Base-by-base conservation (phyloP, 306 rosid species). In the Corylus americana region DNA sequence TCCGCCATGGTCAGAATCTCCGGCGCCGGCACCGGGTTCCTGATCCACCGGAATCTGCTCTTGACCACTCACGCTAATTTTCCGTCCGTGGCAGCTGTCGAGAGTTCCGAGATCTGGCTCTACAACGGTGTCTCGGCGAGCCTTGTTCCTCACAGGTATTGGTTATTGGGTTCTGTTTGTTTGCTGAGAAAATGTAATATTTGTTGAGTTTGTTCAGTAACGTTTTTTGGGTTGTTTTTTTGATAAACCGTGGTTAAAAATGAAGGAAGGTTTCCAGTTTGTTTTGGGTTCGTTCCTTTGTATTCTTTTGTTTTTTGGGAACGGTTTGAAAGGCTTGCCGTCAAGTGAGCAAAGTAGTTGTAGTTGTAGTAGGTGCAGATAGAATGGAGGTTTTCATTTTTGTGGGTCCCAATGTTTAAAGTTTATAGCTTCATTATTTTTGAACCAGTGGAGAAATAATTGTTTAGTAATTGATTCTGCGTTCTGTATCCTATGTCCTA, bases 11-110 rank as follows among this genome's bases (percentile, higher is more conserved):
- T 87, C 55, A 85, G 90, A 76, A 85, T 91, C 78, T 85, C 88
- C 7, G 66, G 25, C n/a, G 20, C 83, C 67, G 88, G 83, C 35
- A 83, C 94, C 37, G 99, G 94, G 0, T 96, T 96, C 76, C 71
- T 96, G 61, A 96, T 93, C 85, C 99, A 96, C 81, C 80, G 94
- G n/a, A 90, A 89, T 80, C 89, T 96, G 18, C 94, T 96, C 17
- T 59, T 96, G 88, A 93, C 99, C 4, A 93, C 99, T 55, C 99
- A 96, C 57, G 86, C 85, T 50, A 96, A 88, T 80, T 85, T 96
- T 22, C 99, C 98, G 11, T 93, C 97, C 2, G 90, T 75, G 11
- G 67, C 86, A 5, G 87, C 94, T 14, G 94, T 98, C 12, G 91
- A 85, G 82, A 81, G 75, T 84, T 86, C 91, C 79, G 93, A 90